Base-by-base conservation (phyloP, 2,329 filamentous ascomycete genomes). In the Blastomyces emzantsi region DNA sequence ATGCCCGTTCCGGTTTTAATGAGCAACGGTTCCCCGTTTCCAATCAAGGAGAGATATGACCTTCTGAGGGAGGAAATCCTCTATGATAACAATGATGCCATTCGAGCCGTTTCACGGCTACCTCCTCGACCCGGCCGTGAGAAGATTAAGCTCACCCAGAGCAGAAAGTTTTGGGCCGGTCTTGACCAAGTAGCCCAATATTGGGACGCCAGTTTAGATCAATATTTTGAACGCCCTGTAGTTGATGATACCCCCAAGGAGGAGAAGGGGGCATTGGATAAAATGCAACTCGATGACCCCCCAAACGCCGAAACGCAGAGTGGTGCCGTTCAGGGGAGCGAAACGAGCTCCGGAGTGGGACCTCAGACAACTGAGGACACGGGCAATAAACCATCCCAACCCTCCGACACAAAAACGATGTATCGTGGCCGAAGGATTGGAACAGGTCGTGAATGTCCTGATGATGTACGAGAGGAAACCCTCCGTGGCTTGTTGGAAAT, bases 341-440 rank as follows among this genome's bases (percentile, higher is more conserved):
- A 49, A n/a, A 19, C 64, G 13, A 15, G 43, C 33, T 11, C 30
- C 25, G 22, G 66, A 11, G 28, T 9, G 15, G 61, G 25, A 41
- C 2, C n/a, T n/a, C 13, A 62, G 41, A 11, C n/a, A n/a, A n/a
- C 19, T 64, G 67, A 25, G 51, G 41, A 57, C 11, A 49, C 28
- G 6, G 25, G 28, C 33, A 41, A 36, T 30, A 39, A 62, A 36
- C 1, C 25, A 3, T 49, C 58, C 17, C 56, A 61, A 41, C 57
- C 15, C 22, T 22, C 55, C 3, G 43, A 17, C 45, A 43, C 49
- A 41, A 69, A 74, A 33, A 65, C 56, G 2, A 72, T 74, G 64
- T 87, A 87, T 72, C 83, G 80, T 55, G 85, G 85, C 39, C 81
- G 82, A 54, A 83, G 85, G 30, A 80, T 81, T n/a, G 81, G 79